These are phyloP conservation scores for Helianthus annuus DNA, from an alignment of 129 eudicot species.

Conservation along the genomic window HanXRQr2.0-SUNRISE NC_035434.2:163029281-163029780, in stretches of 20 bases:
- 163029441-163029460: not conserved
- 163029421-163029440: not conserved
- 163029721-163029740: not conserved
- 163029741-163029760: too few relatives aligned
- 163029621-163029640: not conserved
- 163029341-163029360: not conserved
- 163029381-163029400: not conserved
- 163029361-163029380: not conserved
- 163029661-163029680: constrained; percentile 9
- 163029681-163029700: not conserved
- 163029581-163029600: constrained; percentile 9
- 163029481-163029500: constrained; percentile 14
- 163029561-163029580: not conserved
- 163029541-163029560: constrained; percentile 13
- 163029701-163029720: not conserved
- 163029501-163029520: constrained; percentile 28
- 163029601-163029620: not conserved
- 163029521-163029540: constrained; percentile 17
- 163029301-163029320: constrained; percentile 37
- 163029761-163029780: constrained; percentile 16
- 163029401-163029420: not conserved
- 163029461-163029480: constrained; percentile 10
- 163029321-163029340: constrained; percentile 6
- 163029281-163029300: constrained; percentile 19
- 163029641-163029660: not conserved